These are phyloP conservation scores for Elsinoe necatrix DNA, from an alignment of 2,329 filamentous ascomycete species.

Conservation along the genomic window DNA sequence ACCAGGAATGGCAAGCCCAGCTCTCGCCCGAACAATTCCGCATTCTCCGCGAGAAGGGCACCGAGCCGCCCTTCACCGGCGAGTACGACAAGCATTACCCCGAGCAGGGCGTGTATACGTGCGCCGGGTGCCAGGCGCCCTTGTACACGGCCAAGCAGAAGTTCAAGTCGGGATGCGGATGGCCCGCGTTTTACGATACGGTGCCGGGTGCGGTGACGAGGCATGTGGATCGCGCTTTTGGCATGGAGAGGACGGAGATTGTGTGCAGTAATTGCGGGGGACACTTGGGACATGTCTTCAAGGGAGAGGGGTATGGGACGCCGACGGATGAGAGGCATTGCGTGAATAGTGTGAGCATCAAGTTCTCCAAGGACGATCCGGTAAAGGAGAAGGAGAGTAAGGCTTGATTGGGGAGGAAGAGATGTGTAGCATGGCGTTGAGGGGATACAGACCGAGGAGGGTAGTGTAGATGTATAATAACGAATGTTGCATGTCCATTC, in stretches of 20 bases:
- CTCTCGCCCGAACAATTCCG: constrained; percentile 87
- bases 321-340: constrained; percentile 96
- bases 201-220: constrained; percentile 82
- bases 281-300: constrained; percentile 84
- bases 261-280: constrained; percentile 91
- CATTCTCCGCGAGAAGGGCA: constrained; percentile 84
- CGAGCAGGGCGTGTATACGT: constrained; percentile 67
- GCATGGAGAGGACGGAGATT: constrained; percentile 86
- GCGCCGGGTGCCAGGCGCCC: constrained; percentile 75
- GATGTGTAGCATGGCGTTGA: neutral
- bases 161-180: constrained; percentile 92
- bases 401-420: constrained; percentile 19
- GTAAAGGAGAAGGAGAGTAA: constrained; percentile 33
- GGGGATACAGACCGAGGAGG: neutral
- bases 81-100: constrained; percentile 83
- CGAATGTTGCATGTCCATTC: no score
- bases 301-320: constrained; percentile 73
- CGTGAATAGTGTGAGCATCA: constrained; percentile 87
- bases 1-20: constrained; percentile 83
- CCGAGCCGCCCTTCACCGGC: constrained; percentile 70
- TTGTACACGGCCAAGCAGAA: constrained; percentile 92
- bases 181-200: constrained; percentile 96
- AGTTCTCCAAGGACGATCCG: constrained; percentile 62
- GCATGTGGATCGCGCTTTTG: constrained; percentile 66
- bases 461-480: neutral